phyloP scores from a whole-genome alignment of 2,329 filamentous ascomycete genomes.

The Dothistroma pini region DNA sequence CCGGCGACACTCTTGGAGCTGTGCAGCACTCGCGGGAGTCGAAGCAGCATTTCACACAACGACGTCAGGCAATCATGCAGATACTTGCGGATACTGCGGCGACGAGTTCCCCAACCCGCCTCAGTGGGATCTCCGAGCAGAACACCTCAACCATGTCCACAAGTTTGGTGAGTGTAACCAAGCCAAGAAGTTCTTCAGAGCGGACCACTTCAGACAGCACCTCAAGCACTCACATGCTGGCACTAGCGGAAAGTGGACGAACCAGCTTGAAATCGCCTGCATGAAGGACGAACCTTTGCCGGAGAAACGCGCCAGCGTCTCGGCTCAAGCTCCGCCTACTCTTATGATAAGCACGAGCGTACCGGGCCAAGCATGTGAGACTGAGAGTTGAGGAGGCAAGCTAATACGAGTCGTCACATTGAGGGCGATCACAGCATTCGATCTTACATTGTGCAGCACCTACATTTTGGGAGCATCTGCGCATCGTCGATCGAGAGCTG shows the following conservation, averaged over 20 bases:
- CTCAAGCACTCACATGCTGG: constrained; percentile 96
- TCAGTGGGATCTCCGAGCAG: constrained; percentile 82
- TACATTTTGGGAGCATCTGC: background rate
- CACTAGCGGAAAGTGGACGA: constrained; percentile 97
- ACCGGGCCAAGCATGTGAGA: constrained; percentile 9
- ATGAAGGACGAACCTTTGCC: constrained; percentile 81
- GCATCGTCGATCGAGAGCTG: constrained; percentile 4
- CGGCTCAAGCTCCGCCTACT: constrained; percentile 17
- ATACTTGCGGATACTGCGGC: constrained; percentile 93
- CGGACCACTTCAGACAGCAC: constrained; percentile 97
- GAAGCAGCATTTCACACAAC: constrained; percentile 86
- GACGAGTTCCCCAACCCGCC: constrained; percentile 84
- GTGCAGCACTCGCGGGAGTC: constrained; percentile 70
- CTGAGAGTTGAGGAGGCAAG: background rate
- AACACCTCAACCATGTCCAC: constrained; percentile 85
- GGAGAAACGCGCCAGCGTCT: constrained; percentile 30
- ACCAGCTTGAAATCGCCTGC: constrained; percentile 93
- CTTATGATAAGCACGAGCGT: constrained; percentile 29
- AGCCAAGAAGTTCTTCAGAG: constrained; percentile 95
- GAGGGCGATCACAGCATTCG: background rate
- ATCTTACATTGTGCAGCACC: background rate
- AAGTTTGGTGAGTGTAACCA: constrained; percentile 99
- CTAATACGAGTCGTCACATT: background rate
- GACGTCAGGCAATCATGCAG: constrained; percentile 56
- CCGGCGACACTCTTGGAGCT: constrained; percentile 93